phyloP scores from a whole-genome alignment of 352 stramenopile species.

The Phytopythium sindhum region DNA sequence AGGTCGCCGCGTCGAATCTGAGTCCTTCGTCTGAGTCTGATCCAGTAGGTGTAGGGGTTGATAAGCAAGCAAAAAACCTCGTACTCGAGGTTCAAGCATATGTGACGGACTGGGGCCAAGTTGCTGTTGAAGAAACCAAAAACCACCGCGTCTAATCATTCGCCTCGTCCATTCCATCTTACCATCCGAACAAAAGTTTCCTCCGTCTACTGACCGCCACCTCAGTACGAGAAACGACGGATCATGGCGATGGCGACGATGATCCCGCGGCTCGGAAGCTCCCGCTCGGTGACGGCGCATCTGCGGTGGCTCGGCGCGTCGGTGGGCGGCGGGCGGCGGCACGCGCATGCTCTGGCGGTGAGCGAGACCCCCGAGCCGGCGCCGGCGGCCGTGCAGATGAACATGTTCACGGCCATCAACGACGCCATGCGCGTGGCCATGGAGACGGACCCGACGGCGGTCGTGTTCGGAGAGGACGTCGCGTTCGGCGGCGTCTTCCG shows the following conservation, averaged over 20 bases:
- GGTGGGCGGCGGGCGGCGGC: background rate
- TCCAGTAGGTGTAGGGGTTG: background rate
- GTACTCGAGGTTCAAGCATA: background rate
- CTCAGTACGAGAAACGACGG: background rate
- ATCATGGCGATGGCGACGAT: background rate
- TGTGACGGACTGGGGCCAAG: background rate
- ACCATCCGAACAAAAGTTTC: background rate
- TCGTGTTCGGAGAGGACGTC: conserved; percentile 98
- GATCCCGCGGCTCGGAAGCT: background rate
- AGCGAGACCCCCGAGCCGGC: conserved; percentile 7
- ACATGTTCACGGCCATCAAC: conserved; percentile 93
- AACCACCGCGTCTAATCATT: conserved; percentile 2
- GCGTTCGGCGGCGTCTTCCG: conserved; percentile 98
- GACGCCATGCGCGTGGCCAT: conserved; percentile 89
- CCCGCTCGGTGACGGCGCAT: background rate
- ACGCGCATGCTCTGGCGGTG: background rate
- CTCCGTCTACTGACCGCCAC: background rate
- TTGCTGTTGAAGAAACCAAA: conserved; percentile 1
- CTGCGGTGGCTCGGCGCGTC: background rate
- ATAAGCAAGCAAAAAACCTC: background rate
- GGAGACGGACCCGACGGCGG: conserved; percentile 84
- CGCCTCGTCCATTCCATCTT: background rate
- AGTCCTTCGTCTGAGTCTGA: background rate
- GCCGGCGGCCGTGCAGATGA: conserved; percentile 75
- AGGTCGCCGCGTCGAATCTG: background rate